phyloP scores from a whole-genome alignment of 192 early-diverging fungal species.

The Paraglomus brasilianum region DNA sequence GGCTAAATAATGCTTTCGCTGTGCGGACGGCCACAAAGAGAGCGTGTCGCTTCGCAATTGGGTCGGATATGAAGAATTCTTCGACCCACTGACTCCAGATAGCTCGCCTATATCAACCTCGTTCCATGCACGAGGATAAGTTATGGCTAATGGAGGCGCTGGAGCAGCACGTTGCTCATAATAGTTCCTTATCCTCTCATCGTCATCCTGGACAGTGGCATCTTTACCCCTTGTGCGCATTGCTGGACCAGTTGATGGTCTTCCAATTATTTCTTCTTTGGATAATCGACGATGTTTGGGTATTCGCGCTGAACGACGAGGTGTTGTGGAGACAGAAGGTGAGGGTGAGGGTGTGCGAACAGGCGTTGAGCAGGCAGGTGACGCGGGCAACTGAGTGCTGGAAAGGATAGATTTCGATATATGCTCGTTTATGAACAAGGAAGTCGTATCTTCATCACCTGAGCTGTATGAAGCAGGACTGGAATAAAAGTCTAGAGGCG shows the following conservation, averaged over 20 bases:
- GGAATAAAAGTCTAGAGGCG: conserved; percentile 26
- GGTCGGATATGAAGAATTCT: conserved; percentile 9
- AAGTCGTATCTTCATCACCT: conserved; percentile 13
- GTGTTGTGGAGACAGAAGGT: neutral
- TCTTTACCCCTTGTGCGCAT: conserved; percentile 21
- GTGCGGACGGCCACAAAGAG: conserved; percentile 9
- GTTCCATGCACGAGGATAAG: neutral
- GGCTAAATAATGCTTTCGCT: conserved; percentile 23
- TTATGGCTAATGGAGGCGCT: neutral
- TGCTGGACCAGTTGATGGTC: conserved; percentile 24
- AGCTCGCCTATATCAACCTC: conserved; percentile 4
- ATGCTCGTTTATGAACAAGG: neutral
- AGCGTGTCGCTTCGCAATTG: conserved; percentile 4
- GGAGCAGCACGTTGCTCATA: conserved; percentile 16
- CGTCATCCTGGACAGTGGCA: conserved; percentile 7
- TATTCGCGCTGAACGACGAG: conserved; percentile 24
- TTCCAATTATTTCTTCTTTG: conserved; percentile 27
- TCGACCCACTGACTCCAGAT: conserved; percentile 3
- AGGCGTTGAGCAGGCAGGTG: neutral
- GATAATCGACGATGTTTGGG: conserved; percentile 9
- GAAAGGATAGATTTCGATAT: neutral
- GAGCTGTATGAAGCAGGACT: conserved; percentile 29
- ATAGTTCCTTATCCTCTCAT: conserved; percentile 21
- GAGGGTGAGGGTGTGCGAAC: conserved; percentile 7
- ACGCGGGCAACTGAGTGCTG: neutral